These are phyloP conservation scores for Saccharomycopsis sp. DNA, from an alignment of 805 yeast genomes.

Conservation along the genomic window DNA sequence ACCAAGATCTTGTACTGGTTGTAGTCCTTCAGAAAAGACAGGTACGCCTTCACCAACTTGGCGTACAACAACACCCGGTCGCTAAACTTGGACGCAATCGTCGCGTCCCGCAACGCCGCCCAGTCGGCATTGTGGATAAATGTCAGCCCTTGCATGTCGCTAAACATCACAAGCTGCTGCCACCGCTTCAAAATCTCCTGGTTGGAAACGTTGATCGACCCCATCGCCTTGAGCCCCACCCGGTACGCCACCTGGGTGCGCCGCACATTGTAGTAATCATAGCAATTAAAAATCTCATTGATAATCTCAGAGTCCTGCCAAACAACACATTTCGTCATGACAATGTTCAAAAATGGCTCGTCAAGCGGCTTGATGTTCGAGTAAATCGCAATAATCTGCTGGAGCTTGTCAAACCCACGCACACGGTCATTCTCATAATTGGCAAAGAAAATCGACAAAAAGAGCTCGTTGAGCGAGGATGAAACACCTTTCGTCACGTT, in stretches of 20 bases:
- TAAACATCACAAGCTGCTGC: slow-evolving; percentile 43
- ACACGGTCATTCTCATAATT: slow-evolving; percentile 41
- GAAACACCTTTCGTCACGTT: slow-evolving; percentile 60
- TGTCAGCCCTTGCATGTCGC: slow-evolving; percentile 42
- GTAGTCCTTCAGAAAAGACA: slow-evolving; percentile 39
- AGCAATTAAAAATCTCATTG: slow-evolving; percentile 53
- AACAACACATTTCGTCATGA: slow-evolving; percentile 52
- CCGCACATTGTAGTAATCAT: slow-evolving; percentile 44
- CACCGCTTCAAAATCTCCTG: slow-evolving; percentile 49
- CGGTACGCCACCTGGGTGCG: slow-evolving; percentile 66
- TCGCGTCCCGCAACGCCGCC: slow-evolving; percentile 76
- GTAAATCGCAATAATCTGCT: slow-evolving; percentile 47
- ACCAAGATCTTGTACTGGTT: slow-evolving; percentile 39
- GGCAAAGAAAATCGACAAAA: slow-evolving; percentile 60
- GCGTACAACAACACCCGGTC: slow-evolving; percentile 46
- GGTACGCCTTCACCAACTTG: slow-evolving; percentile 43
- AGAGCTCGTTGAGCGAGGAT: slow-evolving; percentile 59
- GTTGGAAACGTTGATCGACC: slow-evolving; percentile 47
- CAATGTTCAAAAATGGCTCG: slow-evolving; percentile 74
- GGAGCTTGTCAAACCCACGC: slow-evolving; percentile 50
- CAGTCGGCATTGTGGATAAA: slow-evolving; percentile 78
- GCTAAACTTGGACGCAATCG: slow-evolving; percentile 38
- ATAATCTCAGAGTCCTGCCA: slow-evolving; percentile 65
- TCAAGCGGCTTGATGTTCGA: slow-evolving; percentile 52
- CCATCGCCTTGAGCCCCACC: slow-evolving; percentile 63